These are phyloP conservation scores for Rosa lucieae DNA, from an alignment of 306 rosid species.

Conservation along the genomic window DNA sequence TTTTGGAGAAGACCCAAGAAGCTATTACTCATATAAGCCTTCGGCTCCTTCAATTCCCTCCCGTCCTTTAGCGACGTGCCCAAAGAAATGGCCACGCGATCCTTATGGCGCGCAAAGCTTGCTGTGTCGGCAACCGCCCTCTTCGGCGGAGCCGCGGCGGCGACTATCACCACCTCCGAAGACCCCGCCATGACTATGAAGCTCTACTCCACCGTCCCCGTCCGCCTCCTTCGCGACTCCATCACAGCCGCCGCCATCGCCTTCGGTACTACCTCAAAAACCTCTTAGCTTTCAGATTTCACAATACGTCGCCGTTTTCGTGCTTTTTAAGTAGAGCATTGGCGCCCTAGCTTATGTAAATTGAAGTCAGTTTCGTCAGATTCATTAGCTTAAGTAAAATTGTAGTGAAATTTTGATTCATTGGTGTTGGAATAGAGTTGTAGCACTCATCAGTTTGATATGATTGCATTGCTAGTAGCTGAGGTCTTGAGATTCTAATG, in stretches of 20 bases:
- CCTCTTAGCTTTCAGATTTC: not conserved
- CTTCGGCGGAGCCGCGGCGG: conserved; percentile 63
- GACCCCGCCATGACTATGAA: conserved; percentile 67
- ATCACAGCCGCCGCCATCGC: conserved; percentile 71
- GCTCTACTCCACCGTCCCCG: conserved; percentile 70
- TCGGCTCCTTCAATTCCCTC: not conserved
- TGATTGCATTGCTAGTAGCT: conserved; percentile 3
- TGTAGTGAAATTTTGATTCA: not conserved
- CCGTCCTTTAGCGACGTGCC: not conserved
- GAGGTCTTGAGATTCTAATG: conserved; percentile 5
- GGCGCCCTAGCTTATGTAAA: not conserved
- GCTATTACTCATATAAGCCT: not conserved
- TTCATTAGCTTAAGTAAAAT: not conserved
- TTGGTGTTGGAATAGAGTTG: not conserved
- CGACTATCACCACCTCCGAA: conserved; percentile 69
- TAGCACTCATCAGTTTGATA: not conserved
- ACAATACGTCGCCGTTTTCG: not conserved
- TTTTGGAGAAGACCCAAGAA: not conserved
- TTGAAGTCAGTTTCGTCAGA: not conserved
- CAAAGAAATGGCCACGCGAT: conserved; percentile 52
- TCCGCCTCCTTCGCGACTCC: conserved; percentile 74
- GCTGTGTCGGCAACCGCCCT: conserved; percentile 53
- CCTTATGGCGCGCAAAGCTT: conserved; percentile 79
- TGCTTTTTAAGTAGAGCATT: not conserved
- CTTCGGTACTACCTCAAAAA: conserved; percentile 49